Evolutionary conservation across 192 early-diverging fungal species (phyloP).

Genomic region (Lunasporangiospora selenospora): DNA sequence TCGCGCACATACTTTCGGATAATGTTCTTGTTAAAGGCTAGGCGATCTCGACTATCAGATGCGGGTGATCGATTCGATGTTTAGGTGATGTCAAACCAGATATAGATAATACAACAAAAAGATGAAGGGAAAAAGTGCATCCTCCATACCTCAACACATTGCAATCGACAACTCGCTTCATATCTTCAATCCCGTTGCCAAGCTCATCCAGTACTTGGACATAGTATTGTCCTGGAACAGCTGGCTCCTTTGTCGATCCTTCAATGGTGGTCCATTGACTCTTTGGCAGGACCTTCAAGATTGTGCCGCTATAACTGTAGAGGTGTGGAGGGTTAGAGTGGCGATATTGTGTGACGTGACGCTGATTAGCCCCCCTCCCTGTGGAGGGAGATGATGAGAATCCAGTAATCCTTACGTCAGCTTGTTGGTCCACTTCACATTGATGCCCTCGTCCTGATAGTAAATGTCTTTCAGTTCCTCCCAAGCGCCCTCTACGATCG

Average conservation of each 20-base stretch:
- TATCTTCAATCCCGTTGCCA: slow-evolving; percentile 59
- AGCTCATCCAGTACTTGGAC: slow-evolving; percentile 63
- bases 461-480: slow-evolving; percentile 62
- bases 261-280: slow-evolving; percentile 37
- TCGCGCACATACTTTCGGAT: slow-evolving; percentile 77
- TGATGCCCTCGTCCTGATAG: slow-evolving; percentile 60
- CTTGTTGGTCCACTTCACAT: slow-evolving; percentile 53
- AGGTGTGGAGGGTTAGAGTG: neutral
- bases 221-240: slow-evolving; percentile 45
- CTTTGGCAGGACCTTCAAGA: slow-evolving; percentile 39
- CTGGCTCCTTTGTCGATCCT: slow-evolving; percentile 7
- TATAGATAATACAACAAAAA: neutral
- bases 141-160: slow-evolving; percentile 38
- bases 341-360: neutral
- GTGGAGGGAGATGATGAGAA: no score
- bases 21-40: slow-evolving; percentile 74
- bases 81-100: neutral
- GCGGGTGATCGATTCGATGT: no score
- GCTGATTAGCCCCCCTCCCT: no score
- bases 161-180: slow-evolving; percentile 46
- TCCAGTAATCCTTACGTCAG: no score
- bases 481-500: slow-evolving; percentile 67
- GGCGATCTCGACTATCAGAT: slow-evolving; percentile 62
- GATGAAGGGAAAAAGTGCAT: neutral
- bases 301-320: slow-evolving; percentile 51